Evolutionary conservation across 1,284 basidiomycete genomes (phyloP), one percentile per base, ranked within the genome.

Genomic region (Ceratobasidium sp.): DNA sequence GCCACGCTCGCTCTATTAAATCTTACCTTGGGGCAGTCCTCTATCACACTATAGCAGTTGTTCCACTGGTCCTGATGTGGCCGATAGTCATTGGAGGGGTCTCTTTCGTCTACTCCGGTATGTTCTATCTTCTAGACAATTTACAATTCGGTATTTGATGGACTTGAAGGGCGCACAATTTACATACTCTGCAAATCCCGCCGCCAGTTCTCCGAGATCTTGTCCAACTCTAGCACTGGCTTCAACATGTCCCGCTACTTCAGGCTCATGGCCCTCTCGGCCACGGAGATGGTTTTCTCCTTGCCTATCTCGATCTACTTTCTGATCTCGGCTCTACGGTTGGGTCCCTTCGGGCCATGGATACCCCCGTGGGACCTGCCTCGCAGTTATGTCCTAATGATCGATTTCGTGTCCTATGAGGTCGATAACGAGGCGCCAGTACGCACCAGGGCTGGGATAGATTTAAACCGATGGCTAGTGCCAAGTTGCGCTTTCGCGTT

Each of bases 341-440:
- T 33, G 0, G 9, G 20, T 7, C 33, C 5, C 2, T 66, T 20
- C 90, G 0, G 78, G 81, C 87, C 89, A 0, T 93, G 90, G 87
- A 83, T 85, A 40, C 33, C 33, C 4, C 86, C 84, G 56, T 93
- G 91, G 91, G 86, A 80, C 0, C 83, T 89, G 79, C 89, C 89
- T 0, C 93, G 94, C 81, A 83, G 61, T 13, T 7, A 46, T 9
- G 9, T 68, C 15, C 23, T 20, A 28, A 3, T 49, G 3, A 28
- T 69, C 26, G 23, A 49, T 26, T 55, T 55, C 20, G 23, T 55
- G 9, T 33, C 67, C 7, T 23, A n/a, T 26, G 46, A n/a, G 28
- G 5, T n/a, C 0, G 6, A 53, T 33, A 33, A 4, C 9, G 1
- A 55, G n/a, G 49, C 26, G 15, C 23, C 28, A 18, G 26, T 13